Evolutionary conservation across 106 monocot species (phyloP), one percentile per base, ranked within the genome.

Genomic region (Apostasia ramifera): DNA sequence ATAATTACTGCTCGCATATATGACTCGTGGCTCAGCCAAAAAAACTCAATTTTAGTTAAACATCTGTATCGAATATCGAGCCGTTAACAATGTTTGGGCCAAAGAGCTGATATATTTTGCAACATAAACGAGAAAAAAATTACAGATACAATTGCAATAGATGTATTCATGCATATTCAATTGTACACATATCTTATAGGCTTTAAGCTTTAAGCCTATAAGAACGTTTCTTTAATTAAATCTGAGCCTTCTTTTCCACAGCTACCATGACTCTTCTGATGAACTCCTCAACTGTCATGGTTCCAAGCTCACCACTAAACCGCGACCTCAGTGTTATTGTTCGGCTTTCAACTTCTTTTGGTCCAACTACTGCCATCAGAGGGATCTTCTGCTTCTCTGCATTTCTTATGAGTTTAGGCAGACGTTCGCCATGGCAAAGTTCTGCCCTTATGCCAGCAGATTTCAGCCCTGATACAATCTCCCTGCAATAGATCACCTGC

Each of bases 331-430:
- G 68, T n/a, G 95, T 92, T 46, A 95, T 77, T 4, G 89, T 95
- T 45, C 75, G 46, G 12, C 80, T 66, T 54, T 91, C 82, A 12
- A 78, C 83, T 75, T 95, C 95, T 71, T 95, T 91, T 14, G 91
- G 88, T 3, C 95, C 95, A 43, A 86, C 84, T 55, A 91, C 95
- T 53, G 88, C 86, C 95, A 95, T 91, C 8, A 91, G 72, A 49
- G 91, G 91, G 49, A 91, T 75, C 74, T 95, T 95, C 80, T 91
- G 91, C 67, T 91, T 95, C 76, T 95, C 95, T 46, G 95, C 91
- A 67, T 80, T 95, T 55, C 95, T 80, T 74, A 95, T 83, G 42
- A 95, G 89, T 73, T 95, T 95, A 0, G 92, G 89, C 42, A 95
- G 74, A 47, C 91, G 83, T 59, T 95, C 95, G 0, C 92, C 95